A percentile compares a stretch with the other conserved stretches of the same genome.
These are phyloP conservation scores for Triticum aestivum DNA, from an alignment of 176 grass and related monocot genomes.

Conservation along the genomic window DNA sequence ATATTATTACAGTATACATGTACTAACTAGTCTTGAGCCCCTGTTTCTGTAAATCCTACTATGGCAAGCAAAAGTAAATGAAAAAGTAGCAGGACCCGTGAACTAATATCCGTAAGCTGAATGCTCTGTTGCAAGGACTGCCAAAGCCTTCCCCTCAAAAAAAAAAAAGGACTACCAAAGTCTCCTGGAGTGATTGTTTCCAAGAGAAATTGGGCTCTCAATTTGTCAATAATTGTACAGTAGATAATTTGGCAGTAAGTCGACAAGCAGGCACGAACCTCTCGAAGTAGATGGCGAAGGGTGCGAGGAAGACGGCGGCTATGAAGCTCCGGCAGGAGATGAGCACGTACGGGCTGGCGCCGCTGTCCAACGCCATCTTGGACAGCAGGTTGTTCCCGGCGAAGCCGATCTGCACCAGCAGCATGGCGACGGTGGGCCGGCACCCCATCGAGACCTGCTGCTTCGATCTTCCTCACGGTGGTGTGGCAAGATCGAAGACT, in stretches of 20 bases:
- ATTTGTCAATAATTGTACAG: no score
- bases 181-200: no score
- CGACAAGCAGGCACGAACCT: slow-evolving; percentile 27
- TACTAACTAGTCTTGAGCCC: background rate
- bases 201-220: no score
- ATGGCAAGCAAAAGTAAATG: background rate
- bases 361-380: slow-evolving; percentile 77
- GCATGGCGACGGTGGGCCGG: slow-evolving; percentile 61
- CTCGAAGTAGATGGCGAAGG: slow-evolving; percentile 60
- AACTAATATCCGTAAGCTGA: background rate
- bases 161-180: no score
- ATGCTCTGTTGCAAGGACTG: background rate
- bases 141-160: no score
- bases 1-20: no score
- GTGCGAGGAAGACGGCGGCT: slow-evolving; percentile 68
- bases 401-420: slow-evolving; percentile 71
- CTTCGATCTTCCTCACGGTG: background rate
- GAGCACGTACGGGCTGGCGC: slow-evolving; percentile 88
- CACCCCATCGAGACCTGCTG: slow-evolving; percentile 24
- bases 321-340: slow-evolving; percentile 90
- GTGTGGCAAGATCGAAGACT: background rate
- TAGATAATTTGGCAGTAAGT: no score
- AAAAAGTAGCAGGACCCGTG: background rate
- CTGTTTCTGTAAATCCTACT: background rate
- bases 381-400: slow-evolving; percentile 77